Percentiles rank a stretch among this genome's conserved stretches.
phyloP scores from a whole-genome alignment of 495 filamentous ascomycete genomes.

The Articulospora tetracladia region DNA sequence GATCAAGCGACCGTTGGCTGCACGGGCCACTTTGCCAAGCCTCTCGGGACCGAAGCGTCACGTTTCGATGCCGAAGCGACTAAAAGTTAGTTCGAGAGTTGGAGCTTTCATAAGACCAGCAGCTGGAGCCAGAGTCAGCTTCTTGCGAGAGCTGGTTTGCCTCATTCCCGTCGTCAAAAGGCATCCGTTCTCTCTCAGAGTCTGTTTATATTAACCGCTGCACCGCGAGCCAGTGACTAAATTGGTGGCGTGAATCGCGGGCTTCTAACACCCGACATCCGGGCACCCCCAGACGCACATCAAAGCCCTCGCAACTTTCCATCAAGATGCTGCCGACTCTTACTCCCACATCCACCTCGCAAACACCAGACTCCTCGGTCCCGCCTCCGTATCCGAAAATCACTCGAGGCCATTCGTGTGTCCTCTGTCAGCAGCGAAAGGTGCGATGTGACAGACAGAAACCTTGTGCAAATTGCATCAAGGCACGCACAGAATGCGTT shows the following conservation, averaged over 20 bases:
- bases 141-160: no score
- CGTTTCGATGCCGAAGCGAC: no score
- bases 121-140: background rate
- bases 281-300: background rate
- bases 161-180: no score
- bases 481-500: constrained; percentile 55
- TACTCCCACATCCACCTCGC: background rate
- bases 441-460: constrained; percentile 64
- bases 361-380: background rate
- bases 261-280: background rate
- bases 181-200: no score
- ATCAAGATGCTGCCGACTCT: background rate
- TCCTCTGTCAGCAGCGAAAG: constrained; percentile 63
- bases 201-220: no score
- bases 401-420: constrained; percentile 48
- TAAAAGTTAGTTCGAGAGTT: background rate
- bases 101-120: background rate
- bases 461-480: constrained; percentile 63
- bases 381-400: constrained; percentile 15
- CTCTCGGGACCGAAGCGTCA: no score
- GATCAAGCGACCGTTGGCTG: no score
- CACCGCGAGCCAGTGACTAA: no score
- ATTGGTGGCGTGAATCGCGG: background rate
- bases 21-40: no score
- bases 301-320: background rate